Evolutionary conservation across 108 stramenopile genomes (phyloP).

Genomic region (Skeletonema grethae): DNA sequence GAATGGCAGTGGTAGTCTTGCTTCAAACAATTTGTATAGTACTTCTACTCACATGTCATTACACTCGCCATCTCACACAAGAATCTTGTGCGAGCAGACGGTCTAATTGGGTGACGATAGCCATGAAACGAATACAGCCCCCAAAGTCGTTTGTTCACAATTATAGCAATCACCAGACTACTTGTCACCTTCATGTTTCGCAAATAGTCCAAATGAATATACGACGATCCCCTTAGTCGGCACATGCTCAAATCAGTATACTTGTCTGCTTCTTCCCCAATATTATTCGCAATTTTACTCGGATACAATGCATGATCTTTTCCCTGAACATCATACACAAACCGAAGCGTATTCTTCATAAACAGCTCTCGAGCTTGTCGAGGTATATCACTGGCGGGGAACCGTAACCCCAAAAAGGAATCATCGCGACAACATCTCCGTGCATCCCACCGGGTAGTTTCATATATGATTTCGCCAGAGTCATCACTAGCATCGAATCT

Average conservation of each 20-base stretch:
- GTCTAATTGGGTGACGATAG: conserved; percentile 21
- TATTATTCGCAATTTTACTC: background rate
- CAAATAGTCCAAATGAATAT: conserved; percentile 42
- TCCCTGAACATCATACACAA: conserved; percentile 28
- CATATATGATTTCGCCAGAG: conserved; percentile 26
- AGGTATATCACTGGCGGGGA: conserved; percentile 37
- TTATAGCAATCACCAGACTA: conserved; percentile 38
- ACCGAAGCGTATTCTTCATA: conserved; percentile 27
- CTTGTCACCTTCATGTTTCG: conserved; percentile 46
- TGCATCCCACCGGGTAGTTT: conserved; percentile 14
- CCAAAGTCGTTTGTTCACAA: conserved; percentile 44
- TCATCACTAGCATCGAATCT: conserved; percentile 25
- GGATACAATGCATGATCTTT: conserved; percentile 19
- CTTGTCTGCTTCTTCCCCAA: background rate
- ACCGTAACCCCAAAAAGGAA: conserved; percentile 20
- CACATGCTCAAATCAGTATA: conserved; percentile 47
- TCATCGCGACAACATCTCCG: conserved; percentile 15
- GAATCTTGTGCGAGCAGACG: conserved; percentile 30
- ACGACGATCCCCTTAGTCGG: conserved; percentile 26
- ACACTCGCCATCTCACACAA: conserved; percentile 42
- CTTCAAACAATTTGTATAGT: background rate
- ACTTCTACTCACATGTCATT: conserved; percentile 10
- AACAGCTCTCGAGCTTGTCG: conserved; percentile 28
- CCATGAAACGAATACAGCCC: conserved; percentile 45
- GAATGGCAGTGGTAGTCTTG: too few relatives aligned